phyloP scores from a whole-genome alignment of 2,329 filamentous ascomycete genomes.

The Calonectria crousiana region DNA sequence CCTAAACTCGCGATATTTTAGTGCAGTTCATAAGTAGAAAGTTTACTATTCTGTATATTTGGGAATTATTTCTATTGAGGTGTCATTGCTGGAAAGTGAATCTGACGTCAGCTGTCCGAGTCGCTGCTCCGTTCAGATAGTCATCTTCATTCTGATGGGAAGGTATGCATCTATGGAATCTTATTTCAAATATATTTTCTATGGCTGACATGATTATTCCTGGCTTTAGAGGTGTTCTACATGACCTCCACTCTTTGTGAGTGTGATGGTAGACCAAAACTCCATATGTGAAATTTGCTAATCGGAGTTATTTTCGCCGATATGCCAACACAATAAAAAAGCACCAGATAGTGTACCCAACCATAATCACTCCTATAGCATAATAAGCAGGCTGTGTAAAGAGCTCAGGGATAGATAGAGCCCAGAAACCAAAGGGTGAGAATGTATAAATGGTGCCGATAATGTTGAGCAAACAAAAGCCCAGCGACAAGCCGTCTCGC shows the following conservation, averaged over 20 bases:
- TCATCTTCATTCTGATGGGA: no score
- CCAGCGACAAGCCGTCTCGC: not conserved
- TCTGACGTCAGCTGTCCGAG: no score
- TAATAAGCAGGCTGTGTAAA: not conserved
- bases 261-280: no score
- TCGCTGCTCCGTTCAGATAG: no score
- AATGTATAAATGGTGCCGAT: slow-evolving; percentile 1
- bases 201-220: no score
- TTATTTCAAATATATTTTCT: no score
- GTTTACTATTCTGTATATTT: no score
- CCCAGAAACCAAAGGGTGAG: slow-evolving; percentile 5
- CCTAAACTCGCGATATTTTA: not conserved
- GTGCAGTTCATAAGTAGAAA: not conserved
- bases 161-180: no score
- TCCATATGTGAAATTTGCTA: not conserved
- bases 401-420: not conserved
- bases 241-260: no score
- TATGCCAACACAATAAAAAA: slow-evolving; percentile 2
- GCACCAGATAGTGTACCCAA: not conserved
- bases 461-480: slow-evolving; percentile 5
- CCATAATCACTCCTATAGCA: not conserved
- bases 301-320: not conserved
- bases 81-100: no score
- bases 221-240: no score
- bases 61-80: no score